A percentile compares a stretch with the other conserved stretches of the same genome.
Conservation (phyloP, 768 basidiomycete species). For the Galerina sulciceps region DNA sequence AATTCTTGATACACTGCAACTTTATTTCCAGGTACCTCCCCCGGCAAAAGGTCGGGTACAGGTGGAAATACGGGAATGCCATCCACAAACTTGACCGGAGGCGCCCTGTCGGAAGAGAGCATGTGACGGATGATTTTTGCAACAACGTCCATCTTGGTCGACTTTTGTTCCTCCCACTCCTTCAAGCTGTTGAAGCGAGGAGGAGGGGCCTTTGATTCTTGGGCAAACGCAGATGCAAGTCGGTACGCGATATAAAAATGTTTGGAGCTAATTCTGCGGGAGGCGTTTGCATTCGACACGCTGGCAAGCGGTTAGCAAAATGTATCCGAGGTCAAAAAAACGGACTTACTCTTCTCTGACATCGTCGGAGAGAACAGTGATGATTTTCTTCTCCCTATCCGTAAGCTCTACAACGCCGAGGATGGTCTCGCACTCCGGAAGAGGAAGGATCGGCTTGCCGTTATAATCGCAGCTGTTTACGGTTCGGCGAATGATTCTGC, state of each 20-base stretch:
- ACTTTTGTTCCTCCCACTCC: slow-evolving; percentile 15
- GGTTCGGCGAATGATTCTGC: slow-evolving; percentile 24
- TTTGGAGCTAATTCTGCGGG: slow-evolving; percentile 8
- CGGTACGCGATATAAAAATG: slow-evolving; percentile 23
- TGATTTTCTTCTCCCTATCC: slow-evolving; percentile 22
- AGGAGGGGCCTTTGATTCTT: slow-evolving; percentile 6
- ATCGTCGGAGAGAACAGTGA: slow-evolving; percentile 8
- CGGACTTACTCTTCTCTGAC: slow-evolving; percentile 19
- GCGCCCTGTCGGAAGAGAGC: slow-evolving; percentile 17
- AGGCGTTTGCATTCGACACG: slow-evolving; percentile 7
- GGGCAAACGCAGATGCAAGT: slow-evolving; percentile 16
- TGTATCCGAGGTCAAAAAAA: too few species aligned
- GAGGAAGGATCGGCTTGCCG: slow-evolving; percentile 16
- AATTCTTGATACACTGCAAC: slow-evolving; percentile 28
- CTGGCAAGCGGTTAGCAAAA: slow-evolving; percentile 1
- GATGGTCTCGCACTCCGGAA: slow-evolving; percentile 12
- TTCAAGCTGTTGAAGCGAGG: slow-evolving; percentile 17
- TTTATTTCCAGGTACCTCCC: slow-evolving; percentile 2
- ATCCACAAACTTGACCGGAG: slow-evolving; percentile 16
- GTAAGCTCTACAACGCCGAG: slow-evolving; percentile 17
- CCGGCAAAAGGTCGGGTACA: slow-evolving; percentile 1
- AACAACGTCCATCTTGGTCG: slow-evolving; percentile 23
- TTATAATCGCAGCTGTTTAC: slow-evolving; percentile 12
- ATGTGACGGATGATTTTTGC: slow-evolving; percentile 14
- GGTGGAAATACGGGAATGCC: slow-evolving; percentile 16